Conservation (phyloP, 352 stramenopile species). For the Phytophthora fragariae region DNA sequence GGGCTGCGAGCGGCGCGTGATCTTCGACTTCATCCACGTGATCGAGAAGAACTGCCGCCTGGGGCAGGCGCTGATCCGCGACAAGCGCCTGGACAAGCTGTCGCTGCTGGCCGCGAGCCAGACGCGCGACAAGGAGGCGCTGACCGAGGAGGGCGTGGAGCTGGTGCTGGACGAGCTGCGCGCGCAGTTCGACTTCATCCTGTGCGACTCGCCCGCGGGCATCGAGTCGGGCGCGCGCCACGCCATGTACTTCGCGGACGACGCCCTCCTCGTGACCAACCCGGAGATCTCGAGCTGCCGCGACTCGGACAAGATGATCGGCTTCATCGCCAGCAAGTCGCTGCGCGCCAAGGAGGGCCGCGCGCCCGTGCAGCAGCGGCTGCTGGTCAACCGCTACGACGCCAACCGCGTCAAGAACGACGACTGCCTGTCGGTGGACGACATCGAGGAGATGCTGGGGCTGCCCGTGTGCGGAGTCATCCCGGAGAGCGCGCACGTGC, state of each 20-base stretch:
- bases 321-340: conserved; percentile 93
- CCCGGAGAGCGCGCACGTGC: conserved; percentile 89
- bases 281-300: conserved; percentile 93
- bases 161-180: conserved; percentile 85
- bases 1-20: conserved; percentile 91
- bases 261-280: conserved; percentile 95
- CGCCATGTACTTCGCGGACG: conserved; percentile 94
- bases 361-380: conserved; percentile 75
- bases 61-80: conserved; percentile 91
- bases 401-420: conserved; percentile 89
- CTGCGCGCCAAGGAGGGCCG: conserved; percentile 83
- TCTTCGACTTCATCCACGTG: conserved; percentile 96
- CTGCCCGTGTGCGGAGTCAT: conserved; percentile 92
- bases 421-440: conserved; percentile 90
- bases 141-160: conserved; percentile 91
- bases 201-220: conserved; percentile 91
- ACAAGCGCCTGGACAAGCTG: conserved; percentile 89
- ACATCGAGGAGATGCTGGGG: conserved; percentile 94
- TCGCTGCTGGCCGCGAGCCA: conserved; percentile 91
- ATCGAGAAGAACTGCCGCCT: conserved; percentile 92
- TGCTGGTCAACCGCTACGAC: conserved; percentile 95
- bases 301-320: conserved; percentile 97
- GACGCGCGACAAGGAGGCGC: conserved; percentile 91
- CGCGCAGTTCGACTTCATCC: conserved; percentile 90
- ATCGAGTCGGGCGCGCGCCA: conserved; percentile 92